phyloP scores from a whole-genome alignment of 2,329 filamentous ascomycete species.

The Tolypocladium endophyticum region DNA sequence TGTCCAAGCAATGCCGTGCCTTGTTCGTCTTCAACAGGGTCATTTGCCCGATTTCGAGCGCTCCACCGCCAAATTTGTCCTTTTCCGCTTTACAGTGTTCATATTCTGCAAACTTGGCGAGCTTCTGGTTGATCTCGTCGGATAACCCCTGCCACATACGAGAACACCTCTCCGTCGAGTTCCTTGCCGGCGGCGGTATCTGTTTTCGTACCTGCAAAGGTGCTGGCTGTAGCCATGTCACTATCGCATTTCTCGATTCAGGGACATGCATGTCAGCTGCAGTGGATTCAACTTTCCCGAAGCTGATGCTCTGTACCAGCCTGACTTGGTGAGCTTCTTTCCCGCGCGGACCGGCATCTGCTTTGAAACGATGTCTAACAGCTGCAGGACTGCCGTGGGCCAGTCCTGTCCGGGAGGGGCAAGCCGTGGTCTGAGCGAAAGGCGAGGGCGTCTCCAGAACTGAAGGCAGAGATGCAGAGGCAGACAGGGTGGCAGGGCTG shows the following conservation, averaged over 20 bases:
- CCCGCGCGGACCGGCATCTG: too few species aligned
- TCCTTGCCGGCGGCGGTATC: background rate
- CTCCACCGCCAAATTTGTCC: background rate
- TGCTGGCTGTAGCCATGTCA: constrained; percentile 12
- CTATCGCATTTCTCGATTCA: constrained; percentile 5
- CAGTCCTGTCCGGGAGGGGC: background rate
- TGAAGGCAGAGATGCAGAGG: background rate
- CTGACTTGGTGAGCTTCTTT: background rate
- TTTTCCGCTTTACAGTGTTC: background rate
- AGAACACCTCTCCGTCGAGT: constrained; percentile 7
- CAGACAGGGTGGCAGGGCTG: constrained; percentile 1
- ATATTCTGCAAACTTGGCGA: background rate
- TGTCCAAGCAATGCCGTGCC: background rate
- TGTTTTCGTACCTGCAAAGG: constrained; percentile 12
- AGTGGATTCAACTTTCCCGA: constrained; percentile 7
- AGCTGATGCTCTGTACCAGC: background rate
- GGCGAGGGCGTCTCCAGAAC: background rate
- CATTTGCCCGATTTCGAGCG: background rate
- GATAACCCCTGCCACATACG: constrained; percentile 2
- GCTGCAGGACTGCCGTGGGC: background rate
- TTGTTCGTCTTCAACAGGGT: background rate
- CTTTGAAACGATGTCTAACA: background rate
- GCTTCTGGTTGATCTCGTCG: constrained; percentile 1
- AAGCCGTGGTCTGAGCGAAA: background rate
- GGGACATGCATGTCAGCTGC: constrained; percentile 12